Evolutionary conservation across 2,329 filamentous ascomycete species (phyloP).

Genomic region (Colletotrichum musicola): DNA sequence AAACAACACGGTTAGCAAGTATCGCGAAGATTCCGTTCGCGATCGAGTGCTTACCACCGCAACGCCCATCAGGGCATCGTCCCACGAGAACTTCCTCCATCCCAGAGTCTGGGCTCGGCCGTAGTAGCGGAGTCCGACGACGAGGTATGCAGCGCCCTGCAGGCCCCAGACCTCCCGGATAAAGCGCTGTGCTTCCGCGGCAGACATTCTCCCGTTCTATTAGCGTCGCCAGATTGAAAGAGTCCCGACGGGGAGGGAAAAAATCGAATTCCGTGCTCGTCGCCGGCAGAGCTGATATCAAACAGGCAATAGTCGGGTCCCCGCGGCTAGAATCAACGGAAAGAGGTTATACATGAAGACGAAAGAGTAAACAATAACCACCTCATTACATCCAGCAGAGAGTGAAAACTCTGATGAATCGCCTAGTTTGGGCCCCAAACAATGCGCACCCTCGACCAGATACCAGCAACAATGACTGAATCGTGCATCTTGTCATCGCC

Average conservation of each 20-base stretch:
- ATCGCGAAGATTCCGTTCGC: not conserved
- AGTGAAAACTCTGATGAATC: not conserved
- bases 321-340: not conserved
- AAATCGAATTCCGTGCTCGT: not conserved
- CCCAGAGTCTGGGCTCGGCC: slow-evolving; percentile 24
- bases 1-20: not conserved
- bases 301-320: not conserved
- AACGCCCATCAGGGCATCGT: slow-evolving; percentile 31
- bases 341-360: not conserved
- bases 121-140: slow-evolving; percentile 37
- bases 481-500: not conserved
- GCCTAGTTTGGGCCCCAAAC: not conserved
- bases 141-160: slow-evolving; percentile 31
- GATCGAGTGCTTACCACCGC: slow-evolving; percentile 15
- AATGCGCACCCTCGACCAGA: no score
- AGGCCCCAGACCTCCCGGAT: slow-evolving; percentile 39
- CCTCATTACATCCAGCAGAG: no score
- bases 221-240: not conserved
- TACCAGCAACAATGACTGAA: not conserved
- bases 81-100: slow-evolving; percentile 30
- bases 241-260: not conserved
- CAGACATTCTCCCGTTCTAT: slow-evolving; percentile 11
- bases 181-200: slow-evolving; percentile 22
- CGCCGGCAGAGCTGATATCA: not conserved
- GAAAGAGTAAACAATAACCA: slow-evolving; percentile 11